Base-by-base conservation (phyloP, 805 yeast genomes). In the Osmozyma mogii region DNA sequence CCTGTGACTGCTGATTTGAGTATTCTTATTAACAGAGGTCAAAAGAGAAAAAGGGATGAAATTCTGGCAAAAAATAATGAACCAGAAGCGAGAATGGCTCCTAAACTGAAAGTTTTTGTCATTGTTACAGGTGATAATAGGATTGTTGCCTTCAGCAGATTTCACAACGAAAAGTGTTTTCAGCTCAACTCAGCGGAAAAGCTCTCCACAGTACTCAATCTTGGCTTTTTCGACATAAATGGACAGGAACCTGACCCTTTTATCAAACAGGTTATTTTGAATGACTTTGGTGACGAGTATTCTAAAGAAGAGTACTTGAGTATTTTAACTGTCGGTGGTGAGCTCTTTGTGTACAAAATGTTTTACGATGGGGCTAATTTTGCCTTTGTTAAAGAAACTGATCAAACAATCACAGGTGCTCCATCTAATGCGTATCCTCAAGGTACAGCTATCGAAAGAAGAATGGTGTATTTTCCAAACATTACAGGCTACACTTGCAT, bases 281-380 rank as follows among this genome's bases (percentile, higher is more conserved):
- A 75, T 25, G 70, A 69, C 26, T 46, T 85, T 17, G 95, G 95
- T 4, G 83, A 80, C 43, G 49, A 56, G 6, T 38, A 48, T 17
- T 27, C 44, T 5, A 64, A 68, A 25, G 78, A 76, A 27, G 87
- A 82, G 41, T 75, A 75, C 49, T 51, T 87, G 34, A 67, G 85
- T 0, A 62, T 84, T 6, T 55, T 84, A 29, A 85, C 94, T 0
- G 72, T 77, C 47, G 92, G 94, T 30, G 94, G 94, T 43, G 92
- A 84, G 49, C 58, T 85, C 2, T 59, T 74, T 20, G 57, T 82
- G 29, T 87, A 85, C 50, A 75, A 74, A 41, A 57, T 77, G 20
- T 73, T 55, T 37, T 59, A 60, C 36, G 73, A 66, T 42, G 69
- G 70, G 11, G 66, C 52, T 15, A 59, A 54, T 37, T 67, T 50